Conservation (phyloP, 2,329 filamentous ascomycete genomes). For the Pyrenophora teres region DNA sequence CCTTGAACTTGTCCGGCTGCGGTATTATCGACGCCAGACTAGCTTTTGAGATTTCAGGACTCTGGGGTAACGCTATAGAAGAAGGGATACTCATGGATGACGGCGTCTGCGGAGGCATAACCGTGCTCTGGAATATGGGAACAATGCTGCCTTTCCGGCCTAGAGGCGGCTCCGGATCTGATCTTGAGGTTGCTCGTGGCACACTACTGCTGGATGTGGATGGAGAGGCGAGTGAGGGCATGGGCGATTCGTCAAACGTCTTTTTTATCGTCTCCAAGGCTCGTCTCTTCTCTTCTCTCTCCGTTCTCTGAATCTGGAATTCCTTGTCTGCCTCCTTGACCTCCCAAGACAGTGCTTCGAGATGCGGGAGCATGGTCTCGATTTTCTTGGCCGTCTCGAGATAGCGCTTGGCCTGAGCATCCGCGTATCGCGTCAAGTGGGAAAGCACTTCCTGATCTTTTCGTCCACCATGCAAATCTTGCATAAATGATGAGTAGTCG, state of each 20-base stretch:
- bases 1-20: slow-evolving; percentile 73
- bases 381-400: slow-evolving; percentile 83
- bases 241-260: slow-evolving; percentile 40
- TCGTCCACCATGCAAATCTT: slow-evolving; percentile 96
- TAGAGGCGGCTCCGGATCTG: slow-evolving; percentile 31
- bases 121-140: slow-evolving; percentile 42
- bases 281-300: slow-evolving; percentile 91
- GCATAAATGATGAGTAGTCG: slow-evolving; percentile 99
- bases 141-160: slow-evolving; percentile 41
- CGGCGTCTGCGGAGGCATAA: slow-evolving; percentile 35
- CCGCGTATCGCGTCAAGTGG: slow-evolving; percentile 90
- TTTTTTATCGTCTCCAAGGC: slow-evolving; percentile 84
- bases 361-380: slow-evolving; percentile 81
- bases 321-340: slow-evolving; percentile 96
- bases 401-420: slow-evolving; percentile 84
- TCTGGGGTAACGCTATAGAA: slow-evolving; percentile 34
- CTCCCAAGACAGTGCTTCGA: slow-evolving; percentile 85
- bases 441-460: slow-evolving; percentile 98
- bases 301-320: slow-evolving; percentile 92
- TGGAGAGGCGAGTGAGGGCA: slow-evolving; percentile 26
- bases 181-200: slow-evolving; percentile 26
- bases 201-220: slow-evolving; percentile 31
- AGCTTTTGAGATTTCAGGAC: slow-evolving; percentile 35
- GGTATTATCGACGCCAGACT: slow-evolving; percentile 35
- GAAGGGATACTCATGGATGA: slow-evolving; percentile 32